Conservation (phyloP, 2,329 filamentous ascomycete species). For the Beauveria sp. region DNA sequence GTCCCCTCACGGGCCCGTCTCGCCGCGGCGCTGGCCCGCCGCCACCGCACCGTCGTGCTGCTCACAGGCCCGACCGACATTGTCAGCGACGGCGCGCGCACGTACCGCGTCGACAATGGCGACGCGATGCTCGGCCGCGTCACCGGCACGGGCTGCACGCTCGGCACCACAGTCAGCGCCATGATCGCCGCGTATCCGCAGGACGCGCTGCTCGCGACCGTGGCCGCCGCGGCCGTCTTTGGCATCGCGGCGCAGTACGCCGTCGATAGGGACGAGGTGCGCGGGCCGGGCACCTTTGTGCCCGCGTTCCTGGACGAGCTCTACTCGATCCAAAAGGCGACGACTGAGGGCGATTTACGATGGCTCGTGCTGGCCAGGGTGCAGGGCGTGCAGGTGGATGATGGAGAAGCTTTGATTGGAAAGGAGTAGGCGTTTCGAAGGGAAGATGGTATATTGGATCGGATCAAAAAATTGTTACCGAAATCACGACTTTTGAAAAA, state of each 20-base stretch:
- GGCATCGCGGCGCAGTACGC: conserved; percentile 65
- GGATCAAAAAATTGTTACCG: background rate
- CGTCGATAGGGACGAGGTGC: conserved; percentile 56
- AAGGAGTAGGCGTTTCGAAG: background rate
- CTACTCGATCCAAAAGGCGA: conserved; percentile 40
- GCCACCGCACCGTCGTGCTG: conserved; percentile 65
- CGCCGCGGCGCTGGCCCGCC: conserved; percentile 57
- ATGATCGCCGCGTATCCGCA: conserved; percentile 56
- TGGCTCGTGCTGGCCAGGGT: conserved; percentile 50
- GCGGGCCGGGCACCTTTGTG: conserved; percentile 75
- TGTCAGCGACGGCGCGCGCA: conserved; percentile 64
- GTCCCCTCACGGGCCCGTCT: conserved; percentile 47
- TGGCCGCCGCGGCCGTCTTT: conserved; percentile 69
- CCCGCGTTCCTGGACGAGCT: conserved; percentile 75
- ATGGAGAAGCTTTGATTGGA: background rate
- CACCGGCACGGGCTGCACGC: conserved; percentile 76
- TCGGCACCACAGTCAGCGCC: conserved; percentile 75
- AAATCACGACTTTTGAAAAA: background rate
- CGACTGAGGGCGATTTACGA: conserved; percentile 37
- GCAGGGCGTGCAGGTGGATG: conserved; percentile 26
- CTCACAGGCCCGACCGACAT: conserved; percentile 77
- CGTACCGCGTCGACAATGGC: conserved; percentile 67
- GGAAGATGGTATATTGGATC: background rate
- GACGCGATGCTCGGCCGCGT: conserved; percentile 62
- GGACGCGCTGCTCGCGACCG: conserved; percentile 63